Conservation (phyloP, 208 protist genomes). For the Trypanosoma vivax region DNA sequence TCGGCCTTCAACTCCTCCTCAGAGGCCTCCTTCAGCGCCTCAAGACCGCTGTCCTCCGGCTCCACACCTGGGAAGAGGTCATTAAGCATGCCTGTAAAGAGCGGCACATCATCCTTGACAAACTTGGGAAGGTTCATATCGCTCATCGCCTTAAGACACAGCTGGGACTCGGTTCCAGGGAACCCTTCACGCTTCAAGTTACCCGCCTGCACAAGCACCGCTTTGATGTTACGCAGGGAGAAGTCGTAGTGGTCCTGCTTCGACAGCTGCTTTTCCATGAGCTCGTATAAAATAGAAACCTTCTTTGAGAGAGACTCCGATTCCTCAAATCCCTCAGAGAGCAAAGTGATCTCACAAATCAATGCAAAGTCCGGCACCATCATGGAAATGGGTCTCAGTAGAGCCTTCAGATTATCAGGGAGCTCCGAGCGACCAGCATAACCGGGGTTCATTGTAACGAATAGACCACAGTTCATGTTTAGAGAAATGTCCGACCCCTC, state of each 20-base stretch:
- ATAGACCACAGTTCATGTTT: conserved; percentile 95
- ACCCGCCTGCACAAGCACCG: conserved; percentile 94
- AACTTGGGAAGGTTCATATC: conserved; percentile 98
- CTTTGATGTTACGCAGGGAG: conserved; percentile 97
- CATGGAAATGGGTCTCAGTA: conserved; percentile 98
- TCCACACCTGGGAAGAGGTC: conserved; percentile 96
- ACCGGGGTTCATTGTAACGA: conserved; percentile 99
- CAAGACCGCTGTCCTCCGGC: conserved; percentile 63
- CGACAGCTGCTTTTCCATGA: conserved; percentile 96
- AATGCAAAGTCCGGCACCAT: conserved; percentile 96
- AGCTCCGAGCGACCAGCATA: conserved; percentile 98
- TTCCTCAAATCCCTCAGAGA: conserved; percentile 95
- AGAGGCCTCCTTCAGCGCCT: conserved; percentile 79
- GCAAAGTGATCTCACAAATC: conserved; percentile 98
- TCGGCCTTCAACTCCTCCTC: conserved; percentile 62
- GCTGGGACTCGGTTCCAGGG: conserved; percentile 89
- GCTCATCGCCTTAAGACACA: conserved; percentile 94
- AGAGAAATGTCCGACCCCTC: conserved; percentile 93
- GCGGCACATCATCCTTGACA: conserved; percentile 92
- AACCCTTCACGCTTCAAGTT: conserved; percentile 90
- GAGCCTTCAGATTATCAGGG: conserved; percentile 97
- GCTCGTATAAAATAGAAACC: conserved; percentile 94
- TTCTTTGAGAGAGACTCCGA: conserved; percentile 94
- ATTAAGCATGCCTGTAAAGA: conserved; percentile 93
- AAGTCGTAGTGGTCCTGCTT: conserved; percentile 99